Base-by-base conservation (phyloP, 2,329 filamentous ascomycete genomes). In the Ophiostoma himal-ulmi region DNA sequence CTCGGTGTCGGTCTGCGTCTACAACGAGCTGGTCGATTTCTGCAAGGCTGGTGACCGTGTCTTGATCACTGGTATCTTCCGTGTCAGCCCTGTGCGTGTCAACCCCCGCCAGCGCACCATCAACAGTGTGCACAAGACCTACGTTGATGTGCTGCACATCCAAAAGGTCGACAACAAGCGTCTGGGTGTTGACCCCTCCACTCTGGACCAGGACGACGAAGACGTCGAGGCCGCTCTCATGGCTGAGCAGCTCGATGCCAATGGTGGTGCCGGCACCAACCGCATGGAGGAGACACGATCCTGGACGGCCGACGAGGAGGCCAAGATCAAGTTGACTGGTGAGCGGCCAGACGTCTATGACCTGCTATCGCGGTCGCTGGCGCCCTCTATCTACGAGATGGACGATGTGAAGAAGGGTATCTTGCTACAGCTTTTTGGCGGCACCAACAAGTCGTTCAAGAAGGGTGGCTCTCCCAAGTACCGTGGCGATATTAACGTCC, bases 351-450 rank as follows among this genome's bases (percentile, higher is more conserved):
- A 99, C 78, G 89, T 99, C 69, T 99, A 99, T 79, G 94, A 99
- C 30, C 86, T 99, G 34, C 87, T 99, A 4, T 87, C 95, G 22
- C 88, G 94, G 52, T 98, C 94, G 1, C 83, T 99, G 37, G 95
- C 95, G 1, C 95, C 95, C 17, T 97, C 94, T 72, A 91, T 99
- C 76, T 97, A 96, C 81, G 95, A 99, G 80, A 91, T 96, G 89
- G 95, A 99, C 75, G 95, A 99, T 76, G 93, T 98, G 67, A 99
- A 99, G 84, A 99, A 99, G 81, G 95, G 95, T 13, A 97, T 99
- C 73, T 84, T 99, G 13, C 88, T 99, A 4, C 95, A 99, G 77
- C 87, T 99, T 57, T 99, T 99, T 78, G 94, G 95, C 52, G 95
- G 95, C 70, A 97, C 95, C 44, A 99, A 99, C 83, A 99, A 99